Percentiles rank a stretch among this genome's conserved stretches.
Evolutionary conservation across 306 rosid species (phyloP).

Genomic region (Prunus kanzakura): DNA sequence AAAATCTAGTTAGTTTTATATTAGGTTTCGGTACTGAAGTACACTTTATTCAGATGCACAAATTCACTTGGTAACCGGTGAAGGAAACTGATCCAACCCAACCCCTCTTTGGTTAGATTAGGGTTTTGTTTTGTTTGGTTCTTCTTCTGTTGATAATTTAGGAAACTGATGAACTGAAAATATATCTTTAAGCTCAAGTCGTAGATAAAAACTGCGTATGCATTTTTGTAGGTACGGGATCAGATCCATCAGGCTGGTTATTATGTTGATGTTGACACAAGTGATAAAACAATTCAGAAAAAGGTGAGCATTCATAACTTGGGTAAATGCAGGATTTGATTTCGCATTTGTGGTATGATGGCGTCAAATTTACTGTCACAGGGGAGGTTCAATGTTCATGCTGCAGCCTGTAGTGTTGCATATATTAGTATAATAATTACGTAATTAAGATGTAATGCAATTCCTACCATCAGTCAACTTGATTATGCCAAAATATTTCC

Average conservation of each 20-base stretch:
- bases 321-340: too few species aligned
- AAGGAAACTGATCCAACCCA: too few species aligned
- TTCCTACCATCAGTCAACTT: neutral
- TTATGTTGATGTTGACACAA: constrained; percentile 74
- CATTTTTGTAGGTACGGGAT: constrained; percentile 61
- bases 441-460: neutral
- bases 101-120: too few species aligned
- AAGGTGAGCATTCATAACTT: constrained; percentile 43
- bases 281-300: constrained; percentile 87
- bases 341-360: too few species aligned
- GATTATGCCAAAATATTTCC: neutral
- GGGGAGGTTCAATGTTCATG: neutral
- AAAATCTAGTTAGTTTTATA: too few species aligned
- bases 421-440: too few species aligned
- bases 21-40: neutral
- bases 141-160: neutral
- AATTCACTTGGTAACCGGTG: neutral
- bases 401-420: neutral
- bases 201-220: neutral
- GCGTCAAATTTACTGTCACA: neutral
- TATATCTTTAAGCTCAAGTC: neutral
- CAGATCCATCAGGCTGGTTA: constrained; percentile 68
- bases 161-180: neutral
- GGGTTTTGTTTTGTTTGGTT: neutral
- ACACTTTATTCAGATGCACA: neutral